Evolutionary conservation across 306 rosid genomes (phyloP).

Genomic region (Lathyrus tuberosus): DNA sequence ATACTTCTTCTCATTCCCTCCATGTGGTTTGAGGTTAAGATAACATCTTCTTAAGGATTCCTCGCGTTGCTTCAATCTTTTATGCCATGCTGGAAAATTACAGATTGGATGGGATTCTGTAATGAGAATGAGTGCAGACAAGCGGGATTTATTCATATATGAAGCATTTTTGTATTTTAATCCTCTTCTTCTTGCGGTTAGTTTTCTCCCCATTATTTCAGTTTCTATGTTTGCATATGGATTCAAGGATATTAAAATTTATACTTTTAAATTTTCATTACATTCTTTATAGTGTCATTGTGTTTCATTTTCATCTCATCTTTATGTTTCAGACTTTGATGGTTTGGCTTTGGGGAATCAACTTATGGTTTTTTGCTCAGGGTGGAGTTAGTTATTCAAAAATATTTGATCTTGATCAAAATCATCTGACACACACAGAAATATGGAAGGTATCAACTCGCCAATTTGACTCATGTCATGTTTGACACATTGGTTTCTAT

Average conservation of each 20-base stretch:
- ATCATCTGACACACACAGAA: conserved; percentile 82
- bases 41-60: conserved; percentile 27
- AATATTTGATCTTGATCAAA: conserved; percentile 90
- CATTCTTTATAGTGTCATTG: conserved; percentile 32
- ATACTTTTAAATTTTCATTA: conserved; percentile 21
- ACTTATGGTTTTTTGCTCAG: conserved; percentile 81
- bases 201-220: conserved; percentile 37
- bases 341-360: conserved; percentile 99
- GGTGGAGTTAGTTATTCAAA: conserved; percentile 71
- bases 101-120: conserved; percentile 99
- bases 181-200: conserved; percentile 93
- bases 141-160: conserved; percentile 83
- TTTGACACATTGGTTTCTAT: conserved; percentile 13
- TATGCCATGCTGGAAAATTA: conserved; percentile 36
- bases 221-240: conserved; percentile 27
- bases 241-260: conserved; percentile 20
- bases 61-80: conserved; percentile 37
- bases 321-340: conserved; percentile 74
- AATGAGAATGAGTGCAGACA: conserved; percentile 96
- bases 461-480: conserved; percentile 26
- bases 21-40: conserved; percentile 28
- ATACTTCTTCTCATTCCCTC: conserved; percentile 21
- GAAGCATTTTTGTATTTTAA: conserved; percentile 98
- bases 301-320: conserved; percentile 30
- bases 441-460: conserved; percentile 84